Conservation (phyloP, 2,329 filamentous ascomycete species). For the Penicillium sclerotigenum region DNA sequence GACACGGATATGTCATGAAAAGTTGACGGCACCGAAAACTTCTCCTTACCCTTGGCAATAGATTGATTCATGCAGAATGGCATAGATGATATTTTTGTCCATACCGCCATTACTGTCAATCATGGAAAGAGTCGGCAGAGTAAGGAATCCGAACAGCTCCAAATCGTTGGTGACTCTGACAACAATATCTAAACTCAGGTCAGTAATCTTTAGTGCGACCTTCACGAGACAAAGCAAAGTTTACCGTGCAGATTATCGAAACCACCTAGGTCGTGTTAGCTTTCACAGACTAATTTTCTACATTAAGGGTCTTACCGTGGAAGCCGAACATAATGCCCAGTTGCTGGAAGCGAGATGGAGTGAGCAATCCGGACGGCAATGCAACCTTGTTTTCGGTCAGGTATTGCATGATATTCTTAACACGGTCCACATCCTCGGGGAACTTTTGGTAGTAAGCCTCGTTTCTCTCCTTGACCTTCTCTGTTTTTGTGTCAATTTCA, state of each 20-base stretch:
- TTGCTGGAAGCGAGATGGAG: conserved; percentile 70
- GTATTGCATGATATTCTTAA: conserved; percentile 64
- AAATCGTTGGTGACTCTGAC: conserved; percentile 70
- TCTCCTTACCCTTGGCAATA: conserved; percentile 66
- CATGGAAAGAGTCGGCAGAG: conserved; percentile 63
- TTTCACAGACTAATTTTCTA: neutral
- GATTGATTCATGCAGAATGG: conserved; percentile 80
- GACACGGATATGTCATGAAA: neutral
- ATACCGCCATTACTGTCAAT: conserved; percentile 68
- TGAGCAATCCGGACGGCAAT: conserved; percentile 69
- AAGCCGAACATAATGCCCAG: conserved; percentile 75
- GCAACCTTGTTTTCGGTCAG: conserved; percentile 61
- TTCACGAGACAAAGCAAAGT: conserved; percentile 3
- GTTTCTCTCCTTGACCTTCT: conserved; percentile 69
- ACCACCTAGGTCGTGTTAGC: conserved; percentile 50
- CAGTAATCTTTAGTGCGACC: neutral
- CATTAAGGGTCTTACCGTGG: conserved; percentile 53
- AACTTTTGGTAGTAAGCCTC: conserved; percentile 78
- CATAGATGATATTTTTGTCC: conserved; percentile 78
- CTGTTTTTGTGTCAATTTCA: conserved; percentile 28
- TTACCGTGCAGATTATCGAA: conserved; percentile 68
- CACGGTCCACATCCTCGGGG: conserved; percentile 69
- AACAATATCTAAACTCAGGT: conserved; percentile 53
- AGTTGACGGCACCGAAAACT: neutral
- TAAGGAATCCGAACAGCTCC: conserved; percentile 71